phyloP scores from a whole-genome alignment of 805 yeast genomes.

The Candida palmyrensis region DNA sequence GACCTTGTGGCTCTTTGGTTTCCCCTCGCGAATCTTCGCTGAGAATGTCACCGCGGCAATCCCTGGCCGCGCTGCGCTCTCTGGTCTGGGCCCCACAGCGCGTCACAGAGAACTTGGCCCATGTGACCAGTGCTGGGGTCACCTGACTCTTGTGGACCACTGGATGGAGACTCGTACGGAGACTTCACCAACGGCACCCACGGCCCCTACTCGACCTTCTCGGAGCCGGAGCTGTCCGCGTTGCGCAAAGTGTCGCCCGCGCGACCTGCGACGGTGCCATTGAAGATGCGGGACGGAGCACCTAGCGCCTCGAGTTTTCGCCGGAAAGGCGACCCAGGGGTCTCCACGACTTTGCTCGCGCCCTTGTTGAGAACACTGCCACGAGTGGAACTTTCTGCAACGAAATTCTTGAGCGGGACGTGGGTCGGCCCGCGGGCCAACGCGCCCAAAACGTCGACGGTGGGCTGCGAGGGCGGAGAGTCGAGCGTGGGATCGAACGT shows the following conservation, averaged over 20 bases:
- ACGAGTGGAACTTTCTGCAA: constrained; percentile 2
- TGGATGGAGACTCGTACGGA: no score
- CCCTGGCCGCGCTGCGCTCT: no score
- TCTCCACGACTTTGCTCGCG: constrained; percentile 16
- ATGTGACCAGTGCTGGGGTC: no score
- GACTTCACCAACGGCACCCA: no score
- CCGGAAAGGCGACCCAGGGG: constrained; percentile 4
- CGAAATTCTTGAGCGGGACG: constrained; percentile 2
- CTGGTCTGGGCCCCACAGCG: no score
- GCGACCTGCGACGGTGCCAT: constrained; percentile 7
- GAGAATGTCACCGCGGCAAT: no score
- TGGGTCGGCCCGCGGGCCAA: constrained; percentile 4
- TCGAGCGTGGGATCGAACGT: constrained; percentile 23
- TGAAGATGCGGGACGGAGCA: constrained; percentile 15
- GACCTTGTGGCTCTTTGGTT: no score
- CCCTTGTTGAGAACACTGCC: constrained; percentile 28
- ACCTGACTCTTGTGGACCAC: no score
- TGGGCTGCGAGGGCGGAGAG: constrained; percentile 22
- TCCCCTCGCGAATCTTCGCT: no score
- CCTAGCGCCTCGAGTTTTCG: constrained; percentile 7
- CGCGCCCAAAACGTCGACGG: constrained; percentile 2
- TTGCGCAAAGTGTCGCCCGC: constrained; percentile 14
- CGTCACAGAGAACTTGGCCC: no score
- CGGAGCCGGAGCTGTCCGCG: constrained; percentile 19
- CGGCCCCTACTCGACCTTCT: constrained; percentile 20